A percentile compares a stretch with the other conserved stretches of the same genome.
Evolutionary conservation across 345 rosid genomes (phyloP).

Genomic region (Syzygium aqueum): DNA sequence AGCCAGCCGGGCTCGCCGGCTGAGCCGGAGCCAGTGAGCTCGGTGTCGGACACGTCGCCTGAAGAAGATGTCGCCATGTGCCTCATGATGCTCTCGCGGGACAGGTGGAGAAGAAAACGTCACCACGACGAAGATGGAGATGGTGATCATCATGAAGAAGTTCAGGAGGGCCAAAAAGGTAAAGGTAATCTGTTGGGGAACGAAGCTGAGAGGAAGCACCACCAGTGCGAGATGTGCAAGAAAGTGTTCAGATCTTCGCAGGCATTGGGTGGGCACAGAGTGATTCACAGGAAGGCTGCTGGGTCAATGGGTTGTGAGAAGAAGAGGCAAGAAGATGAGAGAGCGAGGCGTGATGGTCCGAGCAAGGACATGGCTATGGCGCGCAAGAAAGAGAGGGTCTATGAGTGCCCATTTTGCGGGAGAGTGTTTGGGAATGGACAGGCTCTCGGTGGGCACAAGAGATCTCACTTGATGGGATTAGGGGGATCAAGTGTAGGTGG

Average conservation of each 20-base stretch:
- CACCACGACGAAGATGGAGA: not conserved
- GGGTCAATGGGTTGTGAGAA: not conserved
- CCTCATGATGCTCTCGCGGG: constrained; percentile 93
- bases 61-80: constrained; percentile 86
- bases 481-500: constrained; percentile 5
- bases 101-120: constrained; percentile 34
- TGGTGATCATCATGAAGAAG: constrained; percentile 7
- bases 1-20: not conserved
- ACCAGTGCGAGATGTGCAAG: constrained; percentile 51
- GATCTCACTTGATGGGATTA: constrained; percentile 47
- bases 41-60: constrained; percentile 57
- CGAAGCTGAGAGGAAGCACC: constrained; percentile 8
- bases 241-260: constrained; percentile 44
- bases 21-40: constrained; percentile 75
- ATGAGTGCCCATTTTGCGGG: constrained; percentile 55
- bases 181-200: constrained; percentile 11
- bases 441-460: constrained; percentile 79
- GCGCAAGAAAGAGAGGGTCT: constrained; percentile 4
- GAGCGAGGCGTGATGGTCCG: not conserved
- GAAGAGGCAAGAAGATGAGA: not conserved
- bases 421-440: constrained; percentile 66
- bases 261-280: constrained; percentile 44
- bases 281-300: constrained; percentile 8
- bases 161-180: not conserved
- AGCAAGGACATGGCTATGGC: not conserved